phyloP scores from a whole-genome alignment of 2,329 filamentous ascomycete genomes.

The Ramichloridium luteum region DNA sequence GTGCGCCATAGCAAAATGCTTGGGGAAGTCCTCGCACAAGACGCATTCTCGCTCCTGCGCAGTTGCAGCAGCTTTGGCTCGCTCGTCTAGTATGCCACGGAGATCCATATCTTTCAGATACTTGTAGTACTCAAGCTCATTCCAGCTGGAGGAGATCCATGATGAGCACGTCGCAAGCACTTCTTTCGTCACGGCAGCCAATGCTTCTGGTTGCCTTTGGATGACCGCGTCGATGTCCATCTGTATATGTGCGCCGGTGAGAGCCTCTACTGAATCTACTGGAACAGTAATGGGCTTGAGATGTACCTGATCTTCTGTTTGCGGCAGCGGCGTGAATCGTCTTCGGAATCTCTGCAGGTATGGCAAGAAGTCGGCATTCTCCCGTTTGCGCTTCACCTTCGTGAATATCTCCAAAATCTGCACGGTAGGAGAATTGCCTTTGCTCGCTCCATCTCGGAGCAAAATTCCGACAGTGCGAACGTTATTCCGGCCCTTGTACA shows the following conservation, averaged over 20 bases:
- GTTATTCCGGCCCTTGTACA: constrained; percentile 68
- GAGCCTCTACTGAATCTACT: constrained; percentile 67
- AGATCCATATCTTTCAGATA: constrained; percentile 67
- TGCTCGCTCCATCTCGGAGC: constrained; percentile 59
- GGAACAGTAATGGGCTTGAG: constrained; percentile 58
- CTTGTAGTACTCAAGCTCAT: constrained; percentile 70
- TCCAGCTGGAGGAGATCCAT: constrained; percentile 66
- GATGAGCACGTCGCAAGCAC: constrained; percentile 56
- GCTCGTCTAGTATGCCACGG: constrained; percentile 64
- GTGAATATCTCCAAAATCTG: constrained; percentile 62
- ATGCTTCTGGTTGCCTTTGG: constrained; percentile 33
- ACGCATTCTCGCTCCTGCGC: constrained; percentile 55
- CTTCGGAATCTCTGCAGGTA: constrained; percentile 62
- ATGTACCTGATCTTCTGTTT: constrained; percentile 53
- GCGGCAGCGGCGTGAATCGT: constrained; percentile 55
- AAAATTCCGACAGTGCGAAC: constrained; percentile 72
- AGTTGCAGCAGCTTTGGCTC: constrained; percentile 49
- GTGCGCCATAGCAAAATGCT: constrained; percentile 93
- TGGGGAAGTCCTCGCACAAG: constrained; percentile 65
- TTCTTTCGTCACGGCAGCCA: constrained; percentile 52
- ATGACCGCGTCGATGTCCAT: constrained; percentile 29
- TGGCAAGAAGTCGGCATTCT: constrained; percentile 75
- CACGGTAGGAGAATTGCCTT: constrained; percentile 54
- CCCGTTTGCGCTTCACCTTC: constrained; percentile 51
- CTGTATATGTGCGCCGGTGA: constrained; percentile 53